Evolutionary conservation across 805 yeast genomes (phyloP), one percentile per base, ranked within the genome.

Genomic region (Danielia reshetovae): DNA sequence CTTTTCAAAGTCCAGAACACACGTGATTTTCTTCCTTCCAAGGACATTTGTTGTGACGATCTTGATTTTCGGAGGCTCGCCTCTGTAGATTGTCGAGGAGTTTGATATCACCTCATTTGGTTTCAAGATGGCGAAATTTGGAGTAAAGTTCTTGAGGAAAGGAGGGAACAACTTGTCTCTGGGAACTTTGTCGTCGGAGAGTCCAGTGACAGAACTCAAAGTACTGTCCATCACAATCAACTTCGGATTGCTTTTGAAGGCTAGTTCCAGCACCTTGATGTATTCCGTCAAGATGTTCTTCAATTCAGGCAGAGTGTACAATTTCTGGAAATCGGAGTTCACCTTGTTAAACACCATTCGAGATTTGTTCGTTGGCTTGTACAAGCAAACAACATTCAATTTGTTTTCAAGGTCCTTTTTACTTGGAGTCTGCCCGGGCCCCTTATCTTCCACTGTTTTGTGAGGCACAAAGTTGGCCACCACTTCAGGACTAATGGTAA

Each of bases 1-100:
- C 5, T 65, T 62, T 40, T 85, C 95, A 42, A 85, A 70, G 39
- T 85, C 82, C 12, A 73, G 66, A 1, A 89, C 74, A 23, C 79
- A 68, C 0, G 97, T 90, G 12, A 88, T 75, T 4, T 79, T 65
- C 54, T 88, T 90, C 35, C 94, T 70, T 1, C 97, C 95, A 40
- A 83, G 79, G 46, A 85, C 83, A 42, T 77, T 74, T 53, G 85
- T 93, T 7, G 88, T 80, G 7, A 76, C 58, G 10, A 93, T 73
- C 25, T 70, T 60, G 25, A 90, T 72, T 28, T 65, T 72, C 7
- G 96, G 95, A 1, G 80, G 66, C 1, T 62, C 58, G 2, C 97
- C 97, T 43, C 71, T 84, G 16, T 34, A 32, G 38, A 43, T 34
- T 3, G 39, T 33, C 17, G 33, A 29, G 7, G 35, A 21, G 10